phyloP scores from a whole-genome alignment of 345 rosid genomes.

The Eucalyptus coolabah region DNA sequence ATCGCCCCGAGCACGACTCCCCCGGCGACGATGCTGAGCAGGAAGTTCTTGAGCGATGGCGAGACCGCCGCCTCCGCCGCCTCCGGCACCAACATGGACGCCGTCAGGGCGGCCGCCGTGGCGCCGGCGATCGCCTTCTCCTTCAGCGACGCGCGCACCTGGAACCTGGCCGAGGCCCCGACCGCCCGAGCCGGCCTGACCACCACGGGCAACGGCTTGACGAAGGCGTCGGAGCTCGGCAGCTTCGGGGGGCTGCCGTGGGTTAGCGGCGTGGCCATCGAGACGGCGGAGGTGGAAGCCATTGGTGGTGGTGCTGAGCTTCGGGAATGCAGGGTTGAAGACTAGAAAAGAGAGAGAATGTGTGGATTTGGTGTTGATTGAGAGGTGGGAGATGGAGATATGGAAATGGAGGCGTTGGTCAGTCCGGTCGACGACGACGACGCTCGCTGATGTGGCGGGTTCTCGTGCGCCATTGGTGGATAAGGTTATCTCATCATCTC shows the following conservation, averaged over 20 bases:
- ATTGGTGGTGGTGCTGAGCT: slow-evolving; percentile 1
- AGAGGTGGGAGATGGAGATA: slow-evolving; percentile 25
- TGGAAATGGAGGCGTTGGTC: neutral
- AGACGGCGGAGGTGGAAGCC: slow-evolving; percentile 75
- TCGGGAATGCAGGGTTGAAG: neutral
- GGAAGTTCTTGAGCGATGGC: slow-evolving; percentile 88
- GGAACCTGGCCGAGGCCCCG: slow-evolving; percentile 3
- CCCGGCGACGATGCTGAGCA: slow-evolving; percentile 79
- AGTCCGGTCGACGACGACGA: slow-evolving; percentile 1
- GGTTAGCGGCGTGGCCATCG: slow-evolving; percentile 46
- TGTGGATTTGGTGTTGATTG: neutral
- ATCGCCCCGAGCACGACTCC: slow-evolving; percentile 46
- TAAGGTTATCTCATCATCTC: slow-evolving; percentile 37
- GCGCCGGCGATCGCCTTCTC: slow-evolving; percentile 62
- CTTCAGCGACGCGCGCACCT: slow-evolving; percentile 49
- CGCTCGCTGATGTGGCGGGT: slow-evolving; percentile 38
- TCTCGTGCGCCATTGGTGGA: slow-evolving; percentile 23
- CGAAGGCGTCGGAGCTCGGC: slow-evolving; percentile 19
- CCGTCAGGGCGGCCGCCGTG: slow-evolving; percentile 62
- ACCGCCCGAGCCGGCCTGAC: slow-evolving; percentile 22
- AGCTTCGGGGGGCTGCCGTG: slow-evolving; percentile 19
- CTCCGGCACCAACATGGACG: slow-evolving; percentile 68
- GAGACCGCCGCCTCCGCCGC: slow-evolving; percentile 66
- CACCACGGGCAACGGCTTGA: slow-evolving; percentile 34
- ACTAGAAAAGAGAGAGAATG: neutral